A percentile compares a stretch with the other conserved stretches of the same genome.
These are phyloP conservation scores for Cymodocea nodosa DNA, from an alignment of 116 monocot species.

Conservation along the genomic window DNA sequence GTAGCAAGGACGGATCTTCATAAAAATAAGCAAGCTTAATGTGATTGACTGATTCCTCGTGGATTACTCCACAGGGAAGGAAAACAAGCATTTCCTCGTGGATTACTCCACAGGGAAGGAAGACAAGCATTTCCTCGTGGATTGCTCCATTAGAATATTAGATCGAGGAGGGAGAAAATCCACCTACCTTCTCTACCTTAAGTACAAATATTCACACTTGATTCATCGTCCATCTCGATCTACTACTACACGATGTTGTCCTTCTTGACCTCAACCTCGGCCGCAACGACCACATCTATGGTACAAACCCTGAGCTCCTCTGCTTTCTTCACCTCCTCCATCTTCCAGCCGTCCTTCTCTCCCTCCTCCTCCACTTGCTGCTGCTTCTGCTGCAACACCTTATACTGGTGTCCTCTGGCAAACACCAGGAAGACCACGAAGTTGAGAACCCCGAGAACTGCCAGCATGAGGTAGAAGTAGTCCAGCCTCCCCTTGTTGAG, in stretches of 20 bases:
- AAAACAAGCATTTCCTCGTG: background rate
- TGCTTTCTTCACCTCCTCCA: background rate
- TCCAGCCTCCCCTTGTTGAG: slow-evolving; percentile 44
- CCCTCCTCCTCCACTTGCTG: too few relatives aligned
- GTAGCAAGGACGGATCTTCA: too few relatives aligned
- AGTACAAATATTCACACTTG: background rate
- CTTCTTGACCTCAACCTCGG: background rate
- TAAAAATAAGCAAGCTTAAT: too few relatives aligned
- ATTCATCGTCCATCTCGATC: background rate
- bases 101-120: background rate
- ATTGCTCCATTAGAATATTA: background rate
- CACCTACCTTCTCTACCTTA: background rate
- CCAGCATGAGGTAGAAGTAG: slow-evolving; percentile 48
- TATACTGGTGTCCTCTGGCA: slow-evolving; percentile 13
- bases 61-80: too few relatives aligned
- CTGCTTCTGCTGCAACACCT: slow-evolving; percentile 2
- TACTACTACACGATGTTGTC: background rate
- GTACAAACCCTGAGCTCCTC: background rate
- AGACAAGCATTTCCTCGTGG: background rate
- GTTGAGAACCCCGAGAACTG: slow-evolving; percentile 29
- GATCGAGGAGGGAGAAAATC: background rate
- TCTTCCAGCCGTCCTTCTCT: background rate
- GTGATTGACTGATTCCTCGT: too few relatives aligned
- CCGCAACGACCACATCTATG: background rate
- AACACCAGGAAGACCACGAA: slow-evolving; percentile 12